Percentiles rank a stretch among this genome's conserved stretches.
phyloP scores from a whole-genome alignment of 208 protist species.

The Leptomonas seymouri region DNA sequence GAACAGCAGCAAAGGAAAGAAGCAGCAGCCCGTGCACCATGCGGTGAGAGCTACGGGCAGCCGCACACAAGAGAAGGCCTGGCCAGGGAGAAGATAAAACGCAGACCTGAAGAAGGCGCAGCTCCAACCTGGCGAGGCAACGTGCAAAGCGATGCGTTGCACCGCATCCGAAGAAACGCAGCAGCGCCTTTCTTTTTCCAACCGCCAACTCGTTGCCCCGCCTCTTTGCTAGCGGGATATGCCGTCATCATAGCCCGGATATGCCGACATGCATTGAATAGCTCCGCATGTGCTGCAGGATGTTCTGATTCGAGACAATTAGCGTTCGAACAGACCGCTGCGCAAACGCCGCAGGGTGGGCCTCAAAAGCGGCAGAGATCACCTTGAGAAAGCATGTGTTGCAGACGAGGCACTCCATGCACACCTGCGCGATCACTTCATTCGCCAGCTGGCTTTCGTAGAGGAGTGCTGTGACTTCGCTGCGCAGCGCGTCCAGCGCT shows the following conservation, averaged over 20 bases:
- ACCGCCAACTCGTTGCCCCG: too few species aligned
- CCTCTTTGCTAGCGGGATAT: too few species aligned
- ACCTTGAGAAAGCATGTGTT: conserved; percentile 75
- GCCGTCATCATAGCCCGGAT: conserved; percentile 6
- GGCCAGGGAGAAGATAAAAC: too few species aligned
- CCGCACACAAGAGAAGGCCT: too few species aligned
- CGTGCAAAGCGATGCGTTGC: too few species aligned
- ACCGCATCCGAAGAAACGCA: too few species aligned
- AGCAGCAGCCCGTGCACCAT: too few species aligned
- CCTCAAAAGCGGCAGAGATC: conserved; percentile 40
- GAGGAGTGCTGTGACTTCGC: conserved; percentile 43
- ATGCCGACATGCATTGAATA: conserved; percentile 49
- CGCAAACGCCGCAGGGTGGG: conserved; percentile 26
- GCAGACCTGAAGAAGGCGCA: too few species aligned
- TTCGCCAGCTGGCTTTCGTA: conserved; percentile 39
- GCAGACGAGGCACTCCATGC: conserved; percentile 80
- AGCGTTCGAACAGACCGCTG: conserved; percentile 47
- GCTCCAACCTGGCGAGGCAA: too few species aligned
- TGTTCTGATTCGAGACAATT: conserved; percentile 74
- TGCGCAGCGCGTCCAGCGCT: conserved; percentile 46
- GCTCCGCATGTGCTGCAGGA: conserved; percentile 83
- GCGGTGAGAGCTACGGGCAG: too few species aligned
- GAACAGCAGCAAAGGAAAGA: too few species aligned
- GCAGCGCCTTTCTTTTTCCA: too few species aligned
- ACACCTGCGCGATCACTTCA: conserved; percentile 76